Evolutionary conservation across 2,329 filamentous ascomycete species (phyloP), one percentile per base, ranked within the genome.

Genomic region (Neonectria coccinea): DNA sequence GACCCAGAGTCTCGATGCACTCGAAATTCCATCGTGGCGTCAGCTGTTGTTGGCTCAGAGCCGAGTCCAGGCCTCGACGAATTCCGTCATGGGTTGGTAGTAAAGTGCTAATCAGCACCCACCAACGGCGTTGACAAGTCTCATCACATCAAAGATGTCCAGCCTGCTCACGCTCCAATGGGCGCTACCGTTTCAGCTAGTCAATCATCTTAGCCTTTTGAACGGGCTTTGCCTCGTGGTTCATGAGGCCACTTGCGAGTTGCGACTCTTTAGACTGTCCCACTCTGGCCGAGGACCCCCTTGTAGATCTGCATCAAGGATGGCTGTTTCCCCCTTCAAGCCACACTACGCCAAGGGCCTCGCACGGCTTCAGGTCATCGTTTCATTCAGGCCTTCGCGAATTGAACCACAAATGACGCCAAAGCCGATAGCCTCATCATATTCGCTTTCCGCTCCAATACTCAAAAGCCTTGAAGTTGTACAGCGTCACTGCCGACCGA

Each of bases 281-380:
- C n/a, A 7, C 22, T 27, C 5, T 20, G 39, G 6, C 45, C 48
- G 39, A 54, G 47, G 22, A 55, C 55, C 60, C 60, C 61, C 59
- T 42, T 64, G 61, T 54, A 25, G 61, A 64, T 64, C 61, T 58
- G 42, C 61, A 54, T 31, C 61, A 64, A 51, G 61, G 61, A 56
- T 64, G 39, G 33, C 10, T 47, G 41, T 36, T 53, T 60, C 41
- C 3, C 29, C 29, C 57, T 36, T 53, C 22, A 59, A 64, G 61
- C 61, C 61, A 64, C 61, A 52, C n/a, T 36, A 29, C 47, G 42
- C 48, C 36, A 20, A 36, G 18, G 18, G 44, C 31, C 45, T 58
- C 14, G 27, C 18, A n/a, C 20, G 5, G 31, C 48, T 36, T 12
- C 27, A 45, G 33, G 20, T 42, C 22, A 55, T 48, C 39, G 50